Evolutionary conservation across 2,329 filamentous ascomycete genomes (phyloP).

Genomic region (Knoxdaviesia capensis): DNA sequence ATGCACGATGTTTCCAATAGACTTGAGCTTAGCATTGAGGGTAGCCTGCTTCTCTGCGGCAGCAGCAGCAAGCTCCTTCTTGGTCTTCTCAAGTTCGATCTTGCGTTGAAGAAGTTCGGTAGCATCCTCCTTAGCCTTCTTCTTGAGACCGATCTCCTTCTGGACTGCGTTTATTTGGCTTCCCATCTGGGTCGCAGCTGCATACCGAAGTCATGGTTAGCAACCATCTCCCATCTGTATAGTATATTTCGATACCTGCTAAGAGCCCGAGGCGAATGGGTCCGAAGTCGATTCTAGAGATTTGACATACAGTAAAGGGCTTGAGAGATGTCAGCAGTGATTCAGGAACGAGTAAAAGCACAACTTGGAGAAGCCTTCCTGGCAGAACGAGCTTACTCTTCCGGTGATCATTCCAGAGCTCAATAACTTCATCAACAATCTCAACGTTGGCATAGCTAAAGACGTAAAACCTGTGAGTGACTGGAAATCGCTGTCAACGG

Average conservation of each 20-base stretch:
- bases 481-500: not conserved
- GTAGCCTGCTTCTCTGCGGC: slow-evolving; percentile 56
- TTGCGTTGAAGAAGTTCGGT: slow-evolving; percentile 64
- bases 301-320: too few relatives aligned
- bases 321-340: too few relatives aligned
- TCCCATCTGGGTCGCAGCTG: slow-evolving; percentile 52
- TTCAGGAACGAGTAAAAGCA: too few relatives aligned
- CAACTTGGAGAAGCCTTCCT: too few relatives aligned
- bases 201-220: not conserved
- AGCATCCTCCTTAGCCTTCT: slow-evolving; percentile 86
- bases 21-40: slow-evolving; percentile 60
- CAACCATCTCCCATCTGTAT: too few relatives aligned
- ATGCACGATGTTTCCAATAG: slow-evolving; percentile 57
- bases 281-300: too few relatives aligned
- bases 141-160: slow-evolving; percentile 79
- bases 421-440: slow-evolving; percentile 78
- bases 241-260: too few relatives aligned
- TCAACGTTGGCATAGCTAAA: slow-evolving; percentile 42
- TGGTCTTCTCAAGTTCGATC: slow-evolving; percentile 55
- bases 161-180: slow-evolving; percentile 74
- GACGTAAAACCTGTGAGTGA: not conserved
- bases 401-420: slow-evolving; percentile 68
- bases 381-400: slow-evolving; percentile 29
- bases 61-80: slow-evolving; percentile 56
- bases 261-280: too few relatives aligned